A percentile compares a stretch with the other conserved stretches of the same genome.
Evolutionary conservation across 1,139 yeast species (phyloP).

Genomic region (Pneumocystis jirovecii): DNA sequence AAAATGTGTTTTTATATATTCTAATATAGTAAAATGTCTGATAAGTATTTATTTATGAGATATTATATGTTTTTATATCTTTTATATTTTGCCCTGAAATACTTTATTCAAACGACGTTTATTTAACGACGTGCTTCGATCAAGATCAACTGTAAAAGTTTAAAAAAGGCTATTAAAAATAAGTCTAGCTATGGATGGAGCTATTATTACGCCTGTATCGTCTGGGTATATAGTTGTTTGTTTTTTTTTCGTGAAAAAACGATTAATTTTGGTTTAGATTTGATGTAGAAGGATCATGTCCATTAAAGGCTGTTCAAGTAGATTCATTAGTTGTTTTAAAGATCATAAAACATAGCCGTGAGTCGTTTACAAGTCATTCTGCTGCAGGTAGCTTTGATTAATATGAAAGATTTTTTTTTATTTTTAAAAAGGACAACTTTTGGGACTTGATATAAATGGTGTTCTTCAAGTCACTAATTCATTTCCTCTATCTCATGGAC

Average conservation of each 20-base stretch:
- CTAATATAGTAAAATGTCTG: no score
- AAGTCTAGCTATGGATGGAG: not conserved
- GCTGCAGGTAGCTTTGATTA: not conserved
- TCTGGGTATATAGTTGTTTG: not conserved
- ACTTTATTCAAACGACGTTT: no score
- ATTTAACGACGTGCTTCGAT: no score
- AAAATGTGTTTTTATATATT: no score
- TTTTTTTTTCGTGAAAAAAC: not conserved
- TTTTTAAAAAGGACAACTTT: slow-evolving; percentile 54
- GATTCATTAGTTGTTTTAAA: slow-evolving; percentile 40
- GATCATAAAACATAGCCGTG: slow-evolving; percentile 59
- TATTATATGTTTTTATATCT: no score
- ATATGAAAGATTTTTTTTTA: not conserved
- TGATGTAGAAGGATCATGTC: slow-evolving; percentile 11
- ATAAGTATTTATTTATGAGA: no score
- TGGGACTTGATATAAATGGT: slow-evolving; percentile 55
- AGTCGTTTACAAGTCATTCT: slow-evolving; percentile 38
- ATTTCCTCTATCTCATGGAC: slow-evolving; percentile 43
- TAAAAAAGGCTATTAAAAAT: not conserved
- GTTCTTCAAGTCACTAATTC: slow-evolving; percentile 41
- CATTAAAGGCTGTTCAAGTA: slow-evolving; percentile 10
- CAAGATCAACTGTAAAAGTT: no score
- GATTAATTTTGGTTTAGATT: not conserved
- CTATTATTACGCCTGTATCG: not conserved
- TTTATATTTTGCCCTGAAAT: no score